Percentiles rank a stretch among this genome's conserved stretches.
Conservation (phyloP, 2,329 filamentous ascomycete species). For the Aspergillus awamori region DNA sequence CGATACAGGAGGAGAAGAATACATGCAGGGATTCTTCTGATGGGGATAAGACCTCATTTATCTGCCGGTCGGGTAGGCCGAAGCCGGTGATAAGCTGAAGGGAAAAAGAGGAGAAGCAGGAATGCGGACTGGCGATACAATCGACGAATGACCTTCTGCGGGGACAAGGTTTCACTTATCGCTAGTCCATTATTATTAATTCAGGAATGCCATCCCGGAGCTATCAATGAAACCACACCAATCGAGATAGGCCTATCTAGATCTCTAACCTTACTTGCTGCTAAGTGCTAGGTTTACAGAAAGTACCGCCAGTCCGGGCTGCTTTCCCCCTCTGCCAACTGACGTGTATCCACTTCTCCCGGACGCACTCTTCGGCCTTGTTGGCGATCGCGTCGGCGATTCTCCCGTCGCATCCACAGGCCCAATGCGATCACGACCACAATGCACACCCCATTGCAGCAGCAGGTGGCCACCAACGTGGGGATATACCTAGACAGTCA, state of each 20-base stretch:
- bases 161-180: background rate
- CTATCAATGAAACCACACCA: background rate
- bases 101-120: background rate
- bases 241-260: background rate
- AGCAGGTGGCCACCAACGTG: constrained; percentile 49
- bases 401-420: constrained; percentile 52
- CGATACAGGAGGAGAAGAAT: background rate
- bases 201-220: background rate
- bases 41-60: background rate
- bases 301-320: constrained; percentile 41
- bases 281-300: constrained; percentile 12
- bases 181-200: background rate
- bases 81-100: constrained; percentile 3
- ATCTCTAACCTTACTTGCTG: background rate
- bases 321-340: constrained; percentile 43
- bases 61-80: background rate
- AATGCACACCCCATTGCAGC: constrained; percentile 49
- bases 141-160: constrained; percentile 8
- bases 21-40: no score
- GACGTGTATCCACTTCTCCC: constrained; percentile 44
- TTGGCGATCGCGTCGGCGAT: constrained; percentile 43
- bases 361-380: constrained; percentile 41
- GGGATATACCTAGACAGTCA: constrained; percentile 44
- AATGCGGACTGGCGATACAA: no score
- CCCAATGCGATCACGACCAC: constrained; percentile 43